Conservation (phyloP, 441 rosid species). For the Corymbia citriodora region DNA sequence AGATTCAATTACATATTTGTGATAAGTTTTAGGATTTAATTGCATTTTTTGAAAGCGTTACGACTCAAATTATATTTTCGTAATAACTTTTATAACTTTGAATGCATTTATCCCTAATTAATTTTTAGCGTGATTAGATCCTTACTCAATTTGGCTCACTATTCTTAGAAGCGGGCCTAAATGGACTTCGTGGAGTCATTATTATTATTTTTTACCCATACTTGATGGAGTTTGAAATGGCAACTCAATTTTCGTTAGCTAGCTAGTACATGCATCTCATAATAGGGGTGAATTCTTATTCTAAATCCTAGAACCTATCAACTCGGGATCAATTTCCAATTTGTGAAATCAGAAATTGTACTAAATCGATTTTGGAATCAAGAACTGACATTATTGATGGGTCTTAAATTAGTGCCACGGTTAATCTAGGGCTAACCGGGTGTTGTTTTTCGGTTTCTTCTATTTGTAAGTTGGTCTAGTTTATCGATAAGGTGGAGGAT, state of each 20-base stretch:
- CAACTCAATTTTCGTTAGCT: neutral
- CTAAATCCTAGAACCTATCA: neutral
- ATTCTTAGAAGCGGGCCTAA: neutral
- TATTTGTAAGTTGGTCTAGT: neutral
- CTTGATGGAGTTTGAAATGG: too few species aligned
- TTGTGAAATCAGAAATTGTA: neutral
- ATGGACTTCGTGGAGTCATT: neutral
- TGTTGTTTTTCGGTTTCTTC: neutral
- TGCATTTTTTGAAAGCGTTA: too few species aligned
- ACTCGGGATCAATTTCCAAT: fast-evolving
- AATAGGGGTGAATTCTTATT: neutral
- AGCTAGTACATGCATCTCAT: fast-evolving
- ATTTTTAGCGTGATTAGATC: neutral
- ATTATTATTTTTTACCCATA: fast-evolving
- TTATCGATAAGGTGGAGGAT: neutral
- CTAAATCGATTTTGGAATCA: fast-evolving
- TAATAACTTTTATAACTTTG: too few species aligned
- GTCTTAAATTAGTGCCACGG: fast-evolving
- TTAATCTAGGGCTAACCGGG: neutral
- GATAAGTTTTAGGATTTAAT: too few species aligned
- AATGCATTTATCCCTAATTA: too few species aligned
- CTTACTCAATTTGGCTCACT: neutral
- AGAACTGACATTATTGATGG: neutral
- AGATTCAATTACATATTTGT: too few species aligned
- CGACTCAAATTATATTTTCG: too few species aligned